Evolutionary conservation across 1,284 basidiomycete genomes (phyloP).

Genomic region (Marasmius fiardii): DNA sequence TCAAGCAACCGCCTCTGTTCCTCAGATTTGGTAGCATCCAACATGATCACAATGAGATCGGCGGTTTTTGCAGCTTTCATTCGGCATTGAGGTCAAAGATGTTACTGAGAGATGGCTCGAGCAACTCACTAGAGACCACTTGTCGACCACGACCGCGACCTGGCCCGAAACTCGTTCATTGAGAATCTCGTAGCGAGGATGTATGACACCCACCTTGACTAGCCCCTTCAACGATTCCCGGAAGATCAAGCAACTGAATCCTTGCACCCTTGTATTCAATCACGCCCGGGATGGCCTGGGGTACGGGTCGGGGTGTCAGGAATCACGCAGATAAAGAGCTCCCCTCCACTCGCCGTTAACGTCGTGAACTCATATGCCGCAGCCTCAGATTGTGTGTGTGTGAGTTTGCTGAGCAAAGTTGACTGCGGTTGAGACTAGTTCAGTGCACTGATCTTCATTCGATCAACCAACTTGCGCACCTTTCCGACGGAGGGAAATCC

Average conservation of each 20-base stretch:
- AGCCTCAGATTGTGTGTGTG: constrained; percentile 84
- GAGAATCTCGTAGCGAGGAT: neutral
- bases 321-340: neutral
- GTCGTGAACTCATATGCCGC: constrained; percentile 98
- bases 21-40: constrained; percentile 95
- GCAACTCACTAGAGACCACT: constrained; percentile 80
- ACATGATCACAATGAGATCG: constrained; percentile 92
- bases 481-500: constrained; percentile 96
- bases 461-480: constrained; percentile 31
- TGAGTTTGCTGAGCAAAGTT: constrained; percentile 89
- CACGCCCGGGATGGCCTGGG: constrained; percentile 89
- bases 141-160: constrained; percentile 28
- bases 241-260: constrained; percentile 93
- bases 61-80: constrained; percentile 85
- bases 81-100: constrained; percentile 2
- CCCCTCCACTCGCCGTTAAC: constrained; percentile 58
- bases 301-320: neutral
- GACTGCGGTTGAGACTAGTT: constrained; percentile 48
- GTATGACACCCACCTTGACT: constrained; percentile 58
- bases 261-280: constrained; percentile 91
- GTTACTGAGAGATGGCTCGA: constrained; percentile 4
- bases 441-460: neutral
- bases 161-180: neutral
- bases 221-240: constrained; percentile 97
- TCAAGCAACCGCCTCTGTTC: constrained; percentile 89